Base-by-base conservation (phyloP, 1,284 basidiomycete species). In the Moniliella sp. region DNA sequence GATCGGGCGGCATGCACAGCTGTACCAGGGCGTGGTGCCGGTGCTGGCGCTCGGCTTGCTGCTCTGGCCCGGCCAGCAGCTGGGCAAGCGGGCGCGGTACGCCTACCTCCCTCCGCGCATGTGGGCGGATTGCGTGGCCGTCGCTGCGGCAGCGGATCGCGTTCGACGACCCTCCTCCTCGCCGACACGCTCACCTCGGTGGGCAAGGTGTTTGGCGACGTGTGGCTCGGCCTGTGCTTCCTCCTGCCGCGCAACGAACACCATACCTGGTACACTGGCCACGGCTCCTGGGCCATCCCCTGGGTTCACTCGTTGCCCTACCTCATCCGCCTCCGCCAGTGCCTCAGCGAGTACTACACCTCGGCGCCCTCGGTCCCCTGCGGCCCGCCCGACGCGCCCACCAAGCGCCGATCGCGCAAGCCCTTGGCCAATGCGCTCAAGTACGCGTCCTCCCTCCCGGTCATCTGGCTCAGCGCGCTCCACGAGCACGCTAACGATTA, bases 381-480 rank as follows among this genome's bases (percentile, higher is more conserved):
- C 13, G 15, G n/a, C 10, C 4, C n/a, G n/a, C 25, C 16, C 19
- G 12, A 19, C 16, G 27, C 26, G 19, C 16, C 14, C 8, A 25
- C 21, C 13, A 18, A 12, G 17, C 32, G 2, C 7, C 39, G 10
- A 3, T 31, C 15, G 16, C 15, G 36, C 21, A 71, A 75, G 23
- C 78, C 82, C 2, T 65, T 94, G n/a, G 75, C 72, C 61, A 99
- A 97, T 61, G 86, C 88, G 0, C 59, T 86, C 37, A 99, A 99
- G 68, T 99, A 99, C 58, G 81, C 82, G 0, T 78, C 82, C 4
- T 77, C 88, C 0, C 88, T 99, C 58, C 91, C 91, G n/a, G 84
- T 94, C 33, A 93, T 99, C 43, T 78, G 78, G 52, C 67, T 93
- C n/a, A 21, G 18, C 15, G 31, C 33, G 30, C 19, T 37, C 17